phyloP scores from a whole-genome alignment of 2,329 filamentous ascomycete species.

The Colletotrichum cuscutae region DNA sequence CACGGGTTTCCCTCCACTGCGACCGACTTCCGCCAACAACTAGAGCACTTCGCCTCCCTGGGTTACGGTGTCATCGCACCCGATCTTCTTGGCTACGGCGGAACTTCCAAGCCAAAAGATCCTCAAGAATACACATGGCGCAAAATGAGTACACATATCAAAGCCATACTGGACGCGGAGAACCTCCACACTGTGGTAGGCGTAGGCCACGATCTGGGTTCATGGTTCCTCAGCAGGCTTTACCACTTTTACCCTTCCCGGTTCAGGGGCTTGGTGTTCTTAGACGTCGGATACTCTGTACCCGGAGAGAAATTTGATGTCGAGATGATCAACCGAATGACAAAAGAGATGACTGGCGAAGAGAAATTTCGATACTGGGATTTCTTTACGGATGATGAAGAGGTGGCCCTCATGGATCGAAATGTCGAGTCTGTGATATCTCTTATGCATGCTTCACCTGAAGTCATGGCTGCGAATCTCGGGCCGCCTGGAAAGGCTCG shows the following conservation, averaged over 20 bases:
- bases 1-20: slow-evolving; percentile 60
- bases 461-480: slow-evolving; percentile 22
- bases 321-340: slow-evolving; percentile 45
- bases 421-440: slow-evolving; percentile 12
- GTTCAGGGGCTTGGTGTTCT: slow-evolving; percentile 39
- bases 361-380: slow-evolving; percentile 30
- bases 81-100: slow-evolving; percentile 76
- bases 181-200: slow-evolving; percentile 78
- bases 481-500: not conserved
- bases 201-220: slow-evolving; percentile 50
- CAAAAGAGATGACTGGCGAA: slow-evolving; percentile 32
- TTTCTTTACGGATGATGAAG: slow-evolving; percentile 19
- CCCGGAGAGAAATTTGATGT: slow-evolving; percentile 43
- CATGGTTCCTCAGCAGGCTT: slow-evolving; percentile 44
- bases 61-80: slow-evolving; percentile 56
- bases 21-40: slow-evolving; percentile 54
- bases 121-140: slow-evolving; percentile 80
- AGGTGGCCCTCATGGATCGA: slow-evolving; percentile 5
- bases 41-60: slow-evolving; percentile 43
- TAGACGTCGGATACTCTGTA: slow-evolving; percentile 43
- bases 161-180: slow-evolving; percentile 80
- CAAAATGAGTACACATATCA: slow-evolving; percentile 84
- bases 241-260: slow-evolving; percentile 40
- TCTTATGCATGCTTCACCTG: slow-evolving; percentile 26
- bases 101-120: slow-evolving; percentile 83